A percentile compares a stretch with the other conserved stretches of the same genome.
These are phyloP conservation scores for Ottelia alismoides DNA, from an alignment of 106 monocot genomes.

Conservation along the genomic window DNA sequence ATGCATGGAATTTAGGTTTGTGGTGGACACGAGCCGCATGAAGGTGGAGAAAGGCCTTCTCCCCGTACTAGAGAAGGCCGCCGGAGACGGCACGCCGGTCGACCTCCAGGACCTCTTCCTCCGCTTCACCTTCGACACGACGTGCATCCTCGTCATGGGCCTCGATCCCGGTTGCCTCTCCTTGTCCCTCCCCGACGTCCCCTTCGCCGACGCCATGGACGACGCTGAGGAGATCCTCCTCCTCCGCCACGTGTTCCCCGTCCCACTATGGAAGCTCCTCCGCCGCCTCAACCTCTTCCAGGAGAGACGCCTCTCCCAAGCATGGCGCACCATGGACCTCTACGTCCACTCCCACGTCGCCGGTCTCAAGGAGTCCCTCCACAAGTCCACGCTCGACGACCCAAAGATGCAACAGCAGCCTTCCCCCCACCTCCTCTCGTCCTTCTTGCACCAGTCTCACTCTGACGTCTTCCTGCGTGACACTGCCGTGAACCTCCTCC, in stretches of 20 bases:
- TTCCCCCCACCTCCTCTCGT: slow-evolving; percentile 8
- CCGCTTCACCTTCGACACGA: slow-evolving; percentile 15
- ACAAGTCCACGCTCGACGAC: neutral
- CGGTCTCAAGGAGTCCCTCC: slow-evolving; percentile 1
- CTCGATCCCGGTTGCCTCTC: slow-evolving; percentile 14
- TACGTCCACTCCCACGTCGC: slow-evolving; percentile 2
- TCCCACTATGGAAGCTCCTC: slow-evolving; percentile 8
- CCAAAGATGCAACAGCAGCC: neutral
- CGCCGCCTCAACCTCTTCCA: slow-evolving; percentile 5
- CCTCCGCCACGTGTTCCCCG: slow-evolving; percentile 6
- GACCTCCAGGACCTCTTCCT: slow-evolving; percentile 18
- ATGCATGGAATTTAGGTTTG: too few species aligned
- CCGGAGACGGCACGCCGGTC: neutral
- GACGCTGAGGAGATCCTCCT: slow-evolving; percentile 13
- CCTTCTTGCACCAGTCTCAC: neutral
- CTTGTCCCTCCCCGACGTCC: slow-evolving; percentile 1
- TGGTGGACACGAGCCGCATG: neutral
- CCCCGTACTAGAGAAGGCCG: slow-evolving; percentile 4
- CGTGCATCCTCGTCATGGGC: slow-evolving; percentile 5
- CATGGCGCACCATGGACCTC: slow-evolving; percentile 9
- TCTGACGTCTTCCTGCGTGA: slow-evolving; percentile 12
- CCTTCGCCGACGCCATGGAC: slow-evolving; percentile 7
- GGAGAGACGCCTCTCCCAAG: slow-evolving; percentile 10
- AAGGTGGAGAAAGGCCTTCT: slow-evolving; percentile 11
- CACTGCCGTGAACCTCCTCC: slow-evolving; percentile 8